Evolutionary conservation across 2,329 filamentous ascomycete genomes (phyloP).

Genomic region (Pseudomassariella vexata): DNA sequence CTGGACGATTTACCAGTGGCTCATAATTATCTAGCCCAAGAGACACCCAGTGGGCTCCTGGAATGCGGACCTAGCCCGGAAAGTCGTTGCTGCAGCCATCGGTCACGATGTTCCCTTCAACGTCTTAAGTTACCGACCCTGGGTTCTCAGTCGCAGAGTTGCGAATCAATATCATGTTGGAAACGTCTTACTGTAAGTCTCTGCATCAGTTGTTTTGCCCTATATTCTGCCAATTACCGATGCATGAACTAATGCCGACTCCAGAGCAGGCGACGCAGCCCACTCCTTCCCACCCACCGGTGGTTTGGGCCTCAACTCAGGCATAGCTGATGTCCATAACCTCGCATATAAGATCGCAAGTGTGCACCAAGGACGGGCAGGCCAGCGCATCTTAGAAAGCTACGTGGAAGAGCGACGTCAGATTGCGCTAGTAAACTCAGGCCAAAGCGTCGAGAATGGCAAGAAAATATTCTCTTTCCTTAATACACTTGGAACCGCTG

Average conservation of each 20-base stretch:
- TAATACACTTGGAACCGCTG: constrained; percentile 30
- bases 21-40: constrained; percentile 15
- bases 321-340: constrained; percentile 25
- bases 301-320: constrained; percentile 25
- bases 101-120: constrained; percentile 27
- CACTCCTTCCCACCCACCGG: constrained; percentile 27
- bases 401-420: constrained; percentile 31
- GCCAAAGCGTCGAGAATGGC: constrained; percentile 38
- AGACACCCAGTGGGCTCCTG: constrained; percentile 28
- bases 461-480: constrained; percentile 34
- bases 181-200: constrained; percentile 29
- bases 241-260: no score
- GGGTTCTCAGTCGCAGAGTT: constrained; percentile 34
- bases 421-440: constrained; percentile 31
- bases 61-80: constrained; percentile 26
- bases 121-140: constrained; percentile 33
- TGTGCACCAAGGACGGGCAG: constrained; percentile 25
- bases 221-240: no score
- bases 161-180: constrained; percentile 28
- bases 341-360: constrained; percentile 30
- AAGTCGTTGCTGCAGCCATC: constrained; percentile 25
- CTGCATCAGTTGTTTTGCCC: no score
- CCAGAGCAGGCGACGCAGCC: constrained; percentile 21
- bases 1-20: not conserved
- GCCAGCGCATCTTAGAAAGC: constrained; percentile 23